A percentile compares a stretch with the other conserved stretches of the same genome.
Evolutionary conservation across 352 stramenopile genomes (phyloP).

Genomic region (Proteromonas lacertae): DNA sequence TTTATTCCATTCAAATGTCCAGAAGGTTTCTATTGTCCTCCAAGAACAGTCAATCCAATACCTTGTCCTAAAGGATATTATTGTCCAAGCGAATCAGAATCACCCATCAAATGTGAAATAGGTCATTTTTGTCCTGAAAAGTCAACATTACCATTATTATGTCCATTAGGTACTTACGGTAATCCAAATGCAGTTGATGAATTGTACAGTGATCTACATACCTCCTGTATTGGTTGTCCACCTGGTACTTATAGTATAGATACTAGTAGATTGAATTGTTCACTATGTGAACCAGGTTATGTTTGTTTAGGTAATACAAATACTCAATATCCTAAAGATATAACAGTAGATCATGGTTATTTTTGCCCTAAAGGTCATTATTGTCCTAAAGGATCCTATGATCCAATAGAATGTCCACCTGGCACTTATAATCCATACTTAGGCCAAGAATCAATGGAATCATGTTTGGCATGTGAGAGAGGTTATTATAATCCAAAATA

Average conservation of each 20-base stretch:
- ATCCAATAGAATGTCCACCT: constrained; percentile 22
- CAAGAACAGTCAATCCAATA: not conserved
- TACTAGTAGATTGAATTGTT: constrained; percentile 21
- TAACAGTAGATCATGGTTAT: constrained; percentile 28
- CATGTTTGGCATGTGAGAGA: constrained; percentile 22
- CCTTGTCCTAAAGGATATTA: not conserved
- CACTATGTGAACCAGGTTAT: constrained; percentile 27
- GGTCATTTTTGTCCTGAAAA: constrained; percentile 20
- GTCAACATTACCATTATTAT: constrained; percentile 20
- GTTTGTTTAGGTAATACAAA: constrained; percentile 32
- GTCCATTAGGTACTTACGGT: constrained; percentile 22
- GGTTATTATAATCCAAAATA: constrained; percentile 31
- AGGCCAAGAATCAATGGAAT: constrained; percentile 13
- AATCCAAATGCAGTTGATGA: not conserved
- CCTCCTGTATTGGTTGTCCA: constrained; percentile 18
- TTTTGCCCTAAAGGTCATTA: constrained; percentile 30
- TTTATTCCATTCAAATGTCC: constrained; percentile 5
- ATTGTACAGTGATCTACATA: constrained; percentile 6
- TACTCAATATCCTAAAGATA: constrained; percentile 17
- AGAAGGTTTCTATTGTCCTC: constrained; percentile 1
- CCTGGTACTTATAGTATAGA: constrained; percentile 20
- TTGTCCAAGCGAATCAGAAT: constrained; percentile 4
- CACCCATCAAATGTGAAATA: not conserved
- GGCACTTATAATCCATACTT: constrained; percentile 27
- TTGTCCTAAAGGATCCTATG: constrained; percentile 21